phyloP scores from a whole-genome alignment of 495 filamentous ascomycete genomes.

The Penicillium roqueforti region DNA sequence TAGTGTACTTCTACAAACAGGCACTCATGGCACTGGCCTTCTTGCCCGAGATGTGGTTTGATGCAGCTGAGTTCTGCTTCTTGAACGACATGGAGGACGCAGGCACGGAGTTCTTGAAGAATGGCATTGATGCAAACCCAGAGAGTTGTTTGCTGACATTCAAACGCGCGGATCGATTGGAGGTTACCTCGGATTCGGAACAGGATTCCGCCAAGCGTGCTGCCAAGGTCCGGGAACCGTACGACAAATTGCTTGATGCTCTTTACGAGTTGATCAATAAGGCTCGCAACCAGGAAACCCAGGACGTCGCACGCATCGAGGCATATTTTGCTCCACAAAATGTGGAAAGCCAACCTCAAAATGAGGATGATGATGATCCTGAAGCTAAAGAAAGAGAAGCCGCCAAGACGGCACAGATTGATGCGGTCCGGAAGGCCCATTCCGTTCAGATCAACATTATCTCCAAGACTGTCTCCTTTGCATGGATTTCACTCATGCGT shows the following conservation, averaged over 20 bases:
- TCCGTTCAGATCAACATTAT: constrained; percentile 66
- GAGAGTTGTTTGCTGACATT: constrained; percentile 88
- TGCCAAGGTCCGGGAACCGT: constrained; percentile 71
- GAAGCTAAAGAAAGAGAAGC: constrained; percentile 52
- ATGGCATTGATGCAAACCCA: constrained; percentile 84
- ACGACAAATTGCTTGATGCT: constrained; percentile 75
- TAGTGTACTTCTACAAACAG: constrained; percentile 89
- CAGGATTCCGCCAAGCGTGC: constrained; percentile 67
- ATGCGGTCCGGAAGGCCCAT: constrained; percentile 65
- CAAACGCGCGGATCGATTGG: constrained; percentile 81
- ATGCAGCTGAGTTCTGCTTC: constrained; percentile 91
- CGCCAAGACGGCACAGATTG: constrained; percentile 59
- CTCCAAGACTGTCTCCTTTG: constrained; percentile 75
- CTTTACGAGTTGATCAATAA: constrained; percentile 76
- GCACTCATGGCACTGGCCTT: constrained; percentile 90
- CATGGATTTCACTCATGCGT: constrained; percentile 92
- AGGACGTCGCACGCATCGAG: constrained; percentile 67
- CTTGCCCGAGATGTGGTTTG: constrained; percentile 92
- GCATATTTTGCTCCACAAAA: constrained; percentile 45
- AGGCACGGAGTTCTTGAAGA: constrained; percentile 71
- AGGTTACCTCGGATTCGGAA: constrained; percentile 63
- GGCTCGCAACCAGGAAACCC: constrained; percentile 65
- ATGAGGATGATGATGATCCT: constrained; percentile 63
- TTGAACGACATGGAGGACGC: constrained; percentile 64
- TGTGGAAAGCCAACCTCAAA: constrained; percentile 42